Base-by-base conservation (phyloP, 2,329 filamentous ascomycete species). In the Knufia fluminis region DNA sequence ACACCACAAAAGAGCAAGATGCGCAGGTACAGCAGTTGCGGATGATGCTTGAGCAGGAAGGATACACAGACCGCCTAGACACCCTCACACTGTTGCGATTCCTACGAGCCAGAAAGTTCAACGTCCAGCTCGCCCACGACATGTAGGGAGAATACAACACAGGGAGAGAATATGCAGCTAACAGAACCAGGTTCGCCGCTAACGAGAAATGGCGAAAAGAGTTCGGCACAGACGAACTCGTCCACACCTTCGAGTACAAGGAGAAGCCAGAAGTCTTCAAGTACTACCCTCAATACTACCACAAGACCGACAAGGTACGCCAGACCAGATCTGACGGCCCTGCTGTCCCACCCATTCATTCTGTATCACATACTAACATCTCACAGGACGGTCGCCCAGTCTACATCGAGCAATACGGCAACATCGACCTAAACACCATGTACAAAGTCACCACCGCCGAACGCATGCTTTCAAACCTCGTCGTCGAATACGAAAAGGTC, bases 261-360 rank as follows among this genome's bases (percentile, higher is more conserved):
- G 90, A 96, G 77, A 92, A 91, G 70, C 66, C 78, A 49, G 68
- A 91, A 65, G 79, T 98, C 52, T 86, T 86, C 69, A 75, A 91
- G 70, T 95, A 86, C 76, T 98, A 98, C 72, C 88, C 88, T 42
- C 92, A 98, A 72, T 98, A 92, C 76, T 98, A 98, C 75, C 92
- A 98, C 79, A 96, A 96, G 57, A 73, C 68, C 1, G 71, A 74
- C 57, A 73, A 71, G 68, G 77, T 78, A 65, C 17, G 64, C 12
- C 16, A 28, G 43, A 24, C 10, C 31, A 12, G 41, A 38, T 24
- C 2, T 39, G n/a, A n/a, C 39, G 22, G 24, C 17, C 38, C 9
- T 9, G 38, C 9, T 17, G 20, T 4, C 4, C 16, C 4, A 17
- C 33, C 16, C 33, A 28, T 28, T 12, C 26, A 6, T 6, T 28